Conservation (phyloP, 169 alveolate species). For the Condylostoma magnum region DNA sequence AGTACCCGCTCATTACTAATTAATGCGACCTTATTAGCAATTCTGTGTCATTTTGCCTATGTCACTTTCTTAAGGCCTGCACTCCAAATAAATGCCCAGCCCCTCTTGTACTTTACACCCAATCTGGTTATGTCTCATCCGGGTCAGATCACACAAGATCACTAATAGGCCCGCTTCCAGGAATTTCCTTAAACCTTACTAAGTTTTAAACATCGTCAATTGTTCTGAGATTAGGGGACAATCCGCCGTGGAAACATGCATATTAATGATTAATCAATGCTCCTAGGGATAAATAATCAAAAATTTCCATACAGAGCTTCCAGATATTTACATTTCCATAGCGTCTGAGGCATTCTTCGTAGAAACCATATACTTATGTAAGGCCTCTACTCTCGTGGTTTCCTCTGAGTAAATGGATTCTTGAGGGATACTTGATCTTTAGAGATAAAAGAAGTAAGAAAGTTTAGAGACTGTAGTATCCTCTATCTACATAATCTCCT, state of each 20-base stretch:
- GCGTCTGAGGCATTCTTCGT: slow-evolving; percentile 99
- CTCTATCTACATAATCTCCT: slow-evolving; percentile 99
- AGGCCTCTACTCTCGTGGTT: slow-evolving; percentile 98
- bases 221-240: slow-evolving; percentile 93
- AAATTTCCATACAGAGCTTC: slow-evolving; percentile 97
- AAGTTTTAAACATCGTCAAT: slow-evolving; percentile 94
- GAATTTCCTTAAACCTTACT: slow-evolving; percentile 97
- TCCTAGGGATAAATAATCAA: slow-evolving; percentile 96
- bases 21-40: slow-evolving; percentile 99
- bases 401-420: slow-evolving; percentile 96
- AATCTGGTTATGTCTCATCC: slow-evolving; percentile 97
- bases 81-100: slow-evolving; percentile 99
- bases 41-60: slow-evolving; percentile 92
- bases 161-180: slow-evolving; percentile 99
- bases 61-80: slow-evolving; percentile 93
- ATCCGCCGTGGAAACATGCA: slow-evolving; percentile 99
- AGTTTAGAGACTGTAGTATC: slow-evolving; percentile 98
- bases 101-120: slow-evolving; percentile 99
- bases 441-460: slow-evolving; percentile 94
- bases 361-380: slow-evolving; percentile 99
- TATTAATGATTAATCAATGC: slow-evolving; percentile 96
- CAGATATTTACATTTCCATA: slow-evolving; percentile 98
- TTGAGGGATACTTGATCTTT: slow-evolving; percentile 96
- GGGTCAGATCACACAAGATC: slow-evolving; percentile 99
- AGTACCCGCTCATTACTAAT: slow-evolving; percentile 99